Evolutionary conservation across 176 grass and related monocot genomes (phyloP).

Genomic region (Zizania latifolia): DNA sequence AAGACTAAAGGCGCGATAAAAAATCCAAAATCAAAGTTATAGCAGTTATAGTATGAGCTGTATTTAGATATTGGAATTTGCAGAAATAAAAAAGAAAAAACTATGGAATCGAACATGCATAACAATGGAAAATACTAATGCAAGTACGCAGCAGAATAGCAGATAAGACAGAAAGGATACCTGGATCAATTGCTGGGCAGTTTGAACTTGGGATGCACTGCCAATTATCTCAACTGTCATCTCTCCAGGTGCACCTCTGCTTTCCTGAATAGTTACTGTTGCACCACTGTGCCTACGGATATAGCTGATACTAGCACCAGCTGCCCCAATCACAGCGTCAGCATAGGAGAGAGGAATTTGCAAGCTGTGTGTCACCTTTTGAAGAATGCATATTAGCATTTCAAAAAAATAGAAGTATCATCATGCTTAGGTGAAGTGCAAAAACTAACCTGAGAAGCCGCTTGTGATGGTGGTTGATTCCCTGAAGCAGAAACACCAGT

Average conservation of each 20-base stretch:
- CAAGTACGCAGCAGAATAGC: background rate
- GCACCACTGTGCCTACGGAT: slow-evolving; percentile 92
- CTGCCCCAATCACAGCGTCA: slow-evolving; percentile 88
- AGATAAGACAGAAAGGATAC: slow-evolving; percentile 9
- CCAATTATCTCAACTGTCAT: slow-evolving; percentile 95
- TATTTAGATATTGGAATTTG: background rate
- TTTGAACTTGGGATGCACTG: slow-evolving; percentile 77
- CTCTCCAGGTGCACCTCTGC: slow-evolving; percentile 70
- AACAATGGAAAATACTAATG: background rate
- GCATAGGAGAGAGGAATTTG: slow-evolving; percentile 84
- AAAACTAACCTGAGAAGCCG: slow-evolving; percentile 56
- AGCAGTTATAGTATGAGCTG: background rate
- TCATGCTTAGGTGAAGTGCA: background rate
- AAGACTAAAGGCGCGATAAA: no score
- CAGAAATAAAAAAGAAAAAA: background rate
- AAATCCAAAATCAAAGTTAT: no score
- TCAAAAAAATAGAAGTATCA: background rate
- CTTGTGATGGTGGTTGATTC: slow-evolving; percentile 45
- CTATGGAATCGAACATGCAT: background rate
- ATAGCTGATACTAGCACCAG: slow-evolving; percentile 87
- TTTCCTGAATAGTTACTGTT: slow-evolving; percentile 89
- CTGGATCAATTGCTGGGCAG: slow-evolving; percentile 91
- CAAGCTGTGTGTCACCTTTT: slow-evolving; percentile 75
- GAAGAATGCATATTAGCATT: background rate
- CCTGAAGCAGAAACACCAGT: slow-evolving; percentile 36